Evolutionary conservation across 2,329 filamentous ascomycete genomes (phyloP).

Genomic region (Lizonia empirigonia): DNA sequence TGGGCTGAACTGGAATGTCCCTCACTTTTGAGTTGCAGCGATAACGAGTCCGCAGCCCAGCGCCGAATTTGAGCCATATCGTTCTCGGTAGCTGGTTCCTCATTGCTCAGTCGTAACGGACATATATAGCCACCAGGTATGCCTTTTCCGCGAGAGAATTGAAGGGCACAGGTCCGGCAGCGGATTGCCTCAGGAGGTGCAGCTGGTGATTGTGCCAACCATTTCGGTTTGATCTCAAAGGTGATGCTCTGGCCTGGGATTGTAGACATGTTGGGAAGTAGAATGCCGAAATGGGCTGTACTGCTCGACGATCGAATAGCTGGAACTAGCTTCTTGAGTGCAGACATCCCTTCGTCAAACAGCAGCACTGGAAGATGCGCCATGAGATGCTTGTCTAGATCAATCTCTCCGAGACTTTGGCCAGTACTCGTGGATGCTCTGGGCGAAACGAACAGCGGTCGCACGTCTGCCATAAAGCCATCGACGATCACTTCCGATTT

Average conservation of each 20-base stretch:
- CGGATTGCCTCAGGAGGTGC: constrained; percentile 49
- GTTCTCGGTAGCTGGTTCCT: constrained; percentile 13
- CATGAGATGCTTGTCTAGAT: constrained; percentile 15
- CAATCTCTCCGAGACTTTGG: constrained; percentile 10
- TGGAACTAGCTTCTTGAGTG: constrained; percentile 3
- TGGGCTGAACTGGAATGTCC: background rate
- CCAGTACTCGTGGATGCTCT: constrained; percentile 1
- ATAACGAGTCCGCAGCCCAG: constrained; percentile 20
- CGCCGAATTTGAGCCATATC: constrained; percentile 24
- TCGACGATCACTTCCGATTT: constrained; percentile 31
- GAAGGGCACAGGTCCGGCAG: constrained; percentile 56
- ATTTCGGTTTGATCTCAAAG: constrained; percentile 56
- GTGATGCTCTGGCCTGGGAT: constrained; percentile 27
- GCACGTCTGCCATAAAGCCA: constrained; percentile 35
- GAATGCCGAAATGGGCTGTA: constrained; percentile 28
- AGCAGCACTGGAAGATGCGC: constrained; percentile 7
- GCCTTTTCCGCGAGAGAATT: constrained; percentile 37
- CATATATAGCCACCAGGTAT: constrained; percentile 39
- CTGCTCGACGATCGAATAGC: constrained; percentile 14
- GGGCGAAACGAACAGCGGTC: constrained; percentile 33
- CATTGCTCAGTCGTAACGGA: constrained; percentile 49
- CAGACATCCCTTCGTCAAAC: constrained; percentile 7
- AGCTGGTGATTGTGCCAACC: constrained; percentile 54
- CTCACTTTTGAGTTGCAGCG: background rate
- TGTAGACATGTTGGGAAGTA: constrained; percentile 42